Base-by-base conservation (phyloP, 2,329 filamentous ascomycete species). In the Akanthomyces dipterigenus region DNA sequence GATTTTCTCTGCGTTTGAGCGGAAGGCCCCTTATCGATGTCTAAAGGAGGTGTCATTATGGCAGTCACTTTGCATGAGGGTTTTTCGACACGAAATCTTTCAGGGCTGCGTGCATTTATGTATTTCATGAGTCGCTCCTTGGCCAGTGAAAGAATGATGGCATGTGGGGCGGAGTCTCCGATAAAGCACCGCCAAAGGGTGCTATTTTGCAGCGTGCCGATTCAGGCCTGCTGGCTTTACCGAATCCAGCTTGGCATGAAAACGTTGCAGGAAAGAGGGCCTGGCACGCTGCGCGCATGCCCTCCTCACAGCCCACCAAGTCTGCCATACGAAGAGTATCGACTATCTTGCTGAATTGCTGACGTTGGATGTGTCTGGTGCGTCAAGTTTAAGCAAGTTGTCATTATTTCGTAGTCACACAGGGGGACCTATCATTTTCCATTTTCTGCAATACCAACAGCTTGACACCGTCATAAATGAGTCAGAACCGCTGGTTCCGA, bases 31-130 rank as follows among this genome's bases (percentile, higher is more conserved):
- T 71, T 68, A 20, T 70, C 63, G 64, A 86, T 86, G 64, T 84
- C 78, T 69, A 77, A 75, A 67, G 80, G 77, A 67, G 77, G 71
- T 61, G 76, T 70, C 78, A 81, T 81, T 63, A 60, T 69, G 38
- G 40, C 40, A 46, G 40, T n/a, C 20, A 53, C 48, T 54, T 53
- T 45, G 40, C 14, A 60, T 36, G 48, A 45, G 26, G 46, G 48
- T 4, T 54, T 53, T 60, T 9, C 26, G 40, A 49, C 31, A 20
- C 40, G 34, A 53, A 54, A 22, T 24, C 34, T 49, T 60, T 38
- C 22, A 54, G 49, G 57, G 57, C 12, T 60, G 57, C 48, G 57
- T 22, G 48, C 42, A 54, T 60, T 60, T 60, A 60, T 53, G 36
- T 60, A 45, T n/a, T n/a, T n/a, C n/a, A n/a, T 42, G 28, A 50